Evolutionary conservation across 306 rosid species (phyloP).

Genomic region (Calophaca sinica): DNA sequence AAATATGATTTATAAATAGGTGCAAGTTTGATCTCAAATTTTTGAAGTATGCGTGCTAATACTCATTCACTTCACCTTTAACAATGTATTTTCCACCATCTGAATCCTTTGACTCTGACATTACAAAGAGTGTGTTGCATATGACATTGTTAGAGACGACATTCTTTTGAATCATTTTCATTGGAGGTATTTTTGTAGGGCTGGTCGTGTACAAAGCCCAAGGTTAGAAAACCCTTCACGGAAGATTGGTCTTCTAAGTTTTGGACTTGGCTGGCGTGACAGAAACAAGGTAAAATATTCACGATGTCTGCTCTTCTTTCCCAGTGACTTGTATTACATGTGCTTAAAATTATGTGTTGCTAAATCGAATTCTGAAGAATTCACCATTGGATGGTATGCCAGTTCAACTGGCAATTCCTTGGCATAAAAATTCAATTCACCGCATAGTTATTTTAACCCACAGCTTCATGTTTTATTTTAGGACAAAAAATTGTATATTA

Average conservation of each 20-base stretch:
- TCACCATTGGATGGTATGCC: conserved; percentile 20
- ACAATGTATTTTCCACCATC: conserved; percentile 23
- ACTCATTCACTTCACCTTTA: conserved; percentile 5
- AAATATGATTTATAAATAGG: conserved; percentile 13
- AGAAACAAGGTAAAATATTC: conserved; percentile 71
- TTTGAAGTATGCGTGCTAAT: conserved; percentile 14
- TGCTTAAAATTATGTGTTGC: conserved; percentile 31
- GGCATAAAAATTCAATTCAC: conserved; percentile 16
- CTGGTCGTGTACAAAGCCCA: conserved; percentile 48
- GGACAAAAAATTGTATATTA: background rate
- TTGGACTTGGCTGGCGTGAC: conserved; percentile 97
- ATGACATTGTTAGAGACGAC: conserved; percentile 14
- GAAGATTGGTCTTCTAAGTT: conserved; percentile 67
- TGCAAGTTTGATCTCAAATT: conserved; percentile 20
- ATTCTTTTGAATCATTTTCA: conserved; percentile 40
- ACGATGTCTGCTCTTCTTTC: conserved; percentile 15
- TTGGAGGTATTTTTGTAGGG: conserved; percentile 57
- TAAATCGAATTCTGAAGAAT: conserved; percentile 33
- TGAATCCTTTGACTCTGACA: conserved; percentile 24
- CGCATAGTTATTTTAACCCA: conserved; percentile 24
- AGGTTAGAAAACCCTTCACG: conserved; percentile 56
- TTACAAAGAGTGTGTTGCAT: conserved; percentile 31
- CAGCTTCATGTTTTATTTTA: conserved; percentile 8
- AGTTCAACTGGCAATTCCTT: conserved; percentile 28
- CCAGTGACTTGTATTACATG: conserved; percentile 22